A percentile compares a stretch with the other conserved stretches of the same genome.
phyloP scores from a whole-genome alignment of 1,284 basidiomycete genomes.

The Inonotus obliquus region DNA sequence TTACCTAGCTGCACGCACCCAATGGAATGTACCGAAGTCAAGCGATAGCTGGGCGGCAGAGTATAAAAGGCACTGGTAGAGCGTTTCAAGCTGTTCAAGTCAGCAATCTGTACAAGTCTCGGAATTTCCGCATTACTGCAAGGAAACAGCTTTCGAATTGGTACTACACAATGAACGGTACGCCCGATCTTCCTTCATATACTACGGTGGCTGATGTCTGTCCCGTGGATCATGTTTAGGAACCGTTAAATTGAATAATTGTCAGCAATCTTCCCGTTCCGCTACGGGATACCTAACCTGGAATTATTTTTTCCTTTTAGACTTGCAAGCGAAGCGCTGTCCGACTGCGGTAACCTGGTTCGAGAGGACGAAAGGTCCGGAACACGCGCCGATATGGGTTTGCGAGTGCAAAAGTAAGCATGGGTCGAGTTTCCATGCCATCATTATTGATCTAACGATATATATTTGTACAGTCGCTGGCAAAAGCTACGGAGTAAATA shows the following conservation, averaged over 20 bases:
- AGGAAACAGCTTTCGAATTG: neutral
- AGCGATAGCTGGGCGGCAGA: too few relatives aligned
- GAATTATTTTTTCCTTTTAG: neutral
- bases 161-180: neutral
- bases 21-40: too few relatives aligned
- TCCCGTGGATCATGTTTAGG: neutral
- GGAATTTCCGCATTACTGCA: neutral
- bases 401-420: slow-evolving; percentile 16
- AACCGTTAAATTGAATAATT: slow-evolving; percentile 17
- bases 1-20: too few relatives aligned
- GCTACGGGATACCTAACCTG: neutral
- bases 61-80: too few relatives aligned
- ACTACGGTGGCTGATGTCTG: neutral
- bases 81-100: neutral
- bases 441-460: neutral
- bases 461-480: slow-evolving; percentile 8
- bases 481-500: slow-evolving; percentile 10
- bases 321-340: slow-evolving; percentile 11
- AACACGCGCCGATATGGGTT: slow-evolving; percentile 15
- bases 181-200: neutral
- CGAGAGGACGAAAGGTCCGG: slow-evolving; percentile 9
- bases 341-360: slow-evolving; percentile 13
- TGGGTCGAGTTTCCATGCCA: neutral
- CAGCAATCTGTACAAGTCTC: neutral
- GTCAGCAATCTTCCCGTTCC: neutral